phyloP scores from a whole-genome alignment of 495 filamentous ascomycete species.

The Antarctomyces pellizariae region DNA sequence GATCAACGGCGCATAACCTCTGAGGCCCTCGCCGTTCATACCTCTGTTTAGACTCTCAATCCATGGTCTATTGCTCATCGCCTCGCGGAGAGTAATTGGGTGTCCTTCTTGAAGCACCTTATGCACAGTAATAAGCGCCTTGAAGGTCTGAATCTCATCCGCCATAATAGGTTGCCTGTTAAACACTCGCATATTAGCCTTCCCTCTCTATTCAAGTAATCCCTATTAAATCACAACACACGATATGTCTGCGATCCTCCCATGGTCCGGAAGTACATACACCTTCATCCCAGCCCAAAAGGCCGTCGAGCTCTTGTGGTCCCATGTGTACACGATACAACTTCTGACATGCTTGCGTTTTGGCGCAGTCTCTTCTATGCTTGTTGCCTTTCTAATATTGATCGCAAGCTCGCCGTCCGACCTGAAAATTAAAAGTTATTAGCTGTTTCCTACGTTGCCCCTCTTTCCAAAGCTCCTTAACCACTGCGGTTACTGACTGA shows the following conservation, averaged over 20 bases:
- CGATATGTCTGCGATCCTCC: too few relatives aligned
- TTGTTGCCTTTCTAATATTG: slow-evolving; percentile 94
- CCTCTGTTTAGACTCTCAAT: slow-evolving; percentile 79
- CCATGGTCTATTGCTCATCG: slow-evolving; percentile 73
- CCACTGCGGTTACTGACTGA: slow-evolving; percentile 5
- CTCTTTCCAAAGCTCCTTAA: too few relatives aligned
- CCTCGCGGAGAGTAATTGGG: slow-evolving; percentile 65
- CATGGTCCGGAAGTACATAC: slow-evolving; percentile 32
- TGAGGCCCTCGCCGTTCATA: slow-evolving; percentile 61
- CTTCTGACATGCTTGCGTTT: slow-evolving; percentile 98
- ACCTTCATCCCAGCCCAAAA: slow-evolving; percentile 99
- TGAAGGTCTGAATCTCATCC: slow-evolving; percentile 89
- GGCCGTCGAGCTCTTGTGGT: slow-evolving; percentile 86
- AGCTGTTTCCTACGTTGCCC: slow-evolving; percentile 3
- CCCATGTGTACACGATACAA: slow-evolving; percentile 98
- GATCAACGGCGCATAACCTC: slow-evolving; percentile 81
- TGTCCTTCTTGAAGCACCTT: slow-evolving; percentile 96
- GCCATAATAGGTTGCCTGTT: slow-evolving; percentile 86
- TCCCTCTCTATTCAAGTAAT: slow-evolving; percentile 2
- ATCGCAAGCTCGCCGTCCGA: slow-evolving; percentile 83
- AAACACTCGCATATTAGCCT: neutral
- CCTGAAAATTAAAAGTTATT: slow-evolving; percentile 25
- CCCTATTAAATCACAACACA: too few relatives aligned
- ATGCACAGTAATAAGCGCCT: slow-evolving; percentile 78
- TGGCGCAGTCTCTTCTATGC: slow-evolving; percentile 80